phyloP scores from a whole-genome alignment of 768 basidiomycete species.

The Boletus reticuloceps region DNA sequence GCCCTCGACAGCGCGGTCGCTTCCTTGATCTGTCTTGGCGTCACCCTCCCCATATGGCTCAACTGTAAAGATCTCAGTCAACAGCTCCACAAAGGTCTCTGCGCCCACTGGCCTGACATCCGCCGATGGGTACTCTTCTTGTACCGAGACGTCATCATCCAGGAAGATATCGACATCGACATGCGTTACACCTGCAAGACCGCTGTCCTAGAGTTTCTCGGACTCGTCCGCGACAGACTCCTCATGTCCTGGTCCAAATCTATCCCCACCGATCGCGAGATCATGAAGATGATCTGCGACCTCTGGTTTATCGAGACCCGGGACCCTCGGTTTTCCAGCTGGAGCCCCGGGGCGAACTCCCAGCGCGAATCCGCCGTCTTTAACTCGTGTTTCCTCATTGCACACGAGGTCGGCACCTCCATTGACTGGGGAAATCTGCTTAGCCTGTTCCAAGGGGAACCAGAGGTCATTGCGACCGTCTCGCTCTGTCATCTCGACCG shows the following conservation, averaged over 20 bases:
- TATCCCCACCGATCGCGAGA: constrained; percentile 21
- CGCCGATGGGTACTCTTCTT: constrained; percentile 28
- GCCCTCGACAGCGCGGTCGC: constrained; percentile 12
- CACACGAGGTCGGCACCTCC: constrained; percentile 16
- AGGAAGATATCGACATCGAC: background rate
- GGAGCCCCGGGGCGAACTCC: constrained; percentile 1
- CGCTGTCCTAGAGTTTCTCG: constrained; percentile 26
- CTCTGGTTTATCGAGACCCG: constrained; percentile 28
- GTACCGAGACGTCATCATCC: constrained; percentile 13
- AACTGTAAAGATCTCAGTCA: constrained; percentile 9
- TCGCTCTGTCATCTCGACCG: constrained; percentile 25
- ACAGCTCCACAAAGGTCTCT: constrained; percentile 14
- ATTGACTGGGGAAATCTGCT: constrained; percentile 26
- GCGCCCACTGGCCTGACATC: constrained; percentile 21
- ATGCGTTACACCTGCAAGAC: constrained; percentile 22
- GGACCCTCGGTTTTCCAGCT: constrained; percentile 23
- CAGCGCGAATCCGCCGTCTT: constrained; percentile 31
- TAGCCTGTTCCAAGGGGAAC: constrained; percentile 18
- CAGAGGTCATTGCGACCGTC: constrained; percentile 16
- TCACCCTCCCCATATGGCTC: constrained; percentile 26
- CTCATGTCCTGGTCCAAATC: constrained; percentile 27
- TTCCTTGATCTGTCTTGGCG: constrained; percentile 18
- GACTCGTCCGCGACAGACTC: constrained; percentile 22
- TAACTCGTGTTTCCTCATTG: constrained; percentile 27
- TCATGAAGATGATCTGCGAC: constrained; percentile 28